Base-by-base conservation (phyloP, 352 stramenopile species). In the Pythium monospermum region DNA sequence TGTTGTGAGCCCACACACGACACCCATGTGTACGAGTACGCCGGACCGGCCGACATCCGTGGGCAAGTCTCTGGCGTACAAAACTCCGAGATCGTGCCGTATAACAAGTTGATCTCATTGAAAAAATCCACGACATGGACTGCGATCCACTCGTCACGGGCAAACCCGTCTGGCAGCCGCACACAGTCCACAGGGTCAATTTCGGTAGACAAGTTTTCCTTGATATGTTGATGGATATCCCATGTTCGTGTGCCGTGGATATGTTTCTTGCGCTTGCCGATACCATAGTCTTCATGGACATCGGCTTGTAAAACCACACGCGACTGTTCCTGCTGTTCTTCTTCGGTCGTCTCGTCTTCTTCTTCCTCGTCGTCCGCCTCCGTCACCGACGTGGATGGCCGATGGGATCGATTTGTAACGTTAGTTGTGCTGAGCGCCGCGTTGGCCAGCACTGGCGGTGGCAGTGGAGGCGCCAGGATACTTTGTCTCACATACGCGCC, bases 91-190 rank as follows among this genome's bases (percentile, higher is more conserved):
- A 96, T 81, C 22, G 91, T 95, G 30, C 85, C 87, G 59, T 90
- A 97, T 8, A 97, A 67, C 50, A 97, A 60, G 21, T 74, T 95
- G 41, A 97, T 74, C 58, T 97, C 90, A 57, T 97, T 97, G 75
- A 93, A 97, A 46, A 97, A 97, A 68, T 97, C 91, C 26, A 97
- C 68, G 15, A 76, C 73, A 59, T 91, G 80, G 6, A 91, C 76
- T 2, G 75, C 68, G 43, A 91, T 64, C 80, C 80, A 91, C 42
- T 91, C 76, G 22, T 84, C 62, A 16, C 77, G 64, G 30, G 69
- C 49, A 43, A 71, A 87, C 0, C 76, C 77, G 2, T 87, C 75
- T 1, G 76, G 80, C 13, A 91, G 60, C 22, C 76, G 73, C 26
- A 91, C 76, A 30, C 72, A 82, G 26, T 91, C 79, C 28, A 51